Conservation (phyloP, 768 basidiomycete species). For the Xerocomus brunneocitrinus region DNA sequence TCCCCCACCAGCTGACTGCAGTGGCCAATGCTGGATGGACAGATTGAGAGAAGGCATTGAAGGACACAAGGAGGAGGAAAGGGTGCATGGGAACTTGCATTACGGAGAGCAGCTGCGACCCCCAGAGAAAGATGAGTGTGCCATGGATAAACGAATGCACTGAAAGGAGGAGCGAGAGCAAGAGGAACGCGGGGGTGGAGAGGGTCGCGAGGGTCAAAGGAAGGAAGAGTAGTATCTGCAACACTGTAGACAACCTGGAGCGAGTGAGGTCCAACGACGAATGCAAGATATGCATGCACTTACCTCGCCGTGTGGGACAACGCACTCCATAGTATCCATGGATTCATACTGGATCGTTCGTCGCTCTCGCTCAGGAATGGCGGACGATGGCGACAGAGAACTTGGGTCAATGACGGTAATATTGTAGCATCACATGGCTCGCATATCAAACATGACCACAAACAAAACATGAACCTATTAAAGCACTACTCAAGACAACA, state of each 20-base stretch:
- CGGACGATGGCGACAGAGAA: neutral
- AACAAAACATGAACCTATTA: neutral
- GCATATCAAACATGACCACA: neutral
- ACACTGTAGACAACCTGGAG: slow-evolving; percentile 63
- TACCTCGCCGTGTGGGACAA: slow-evolving; percentile 62
- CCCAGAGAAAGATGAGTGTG: slow-evolving; percentile 67
- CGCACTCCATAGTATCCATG: slow-evolving; percentile 65
- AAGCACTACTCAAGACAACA: neutral
- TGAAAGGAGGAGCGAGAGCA: slow-evolving; percentile 74
- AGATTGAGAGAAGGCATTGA: slow-evolving; percentile 74
- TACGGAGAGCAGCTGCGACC: slow-evolving; percentile 65
- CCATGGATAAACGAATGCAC: slow-evolving; percentile 79
- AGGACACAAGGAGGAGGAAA: slow-evolving; percentile 79
- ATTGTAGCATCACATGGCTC: neutral
- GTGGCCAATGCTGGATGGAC: slow-evolving; percentile 53
- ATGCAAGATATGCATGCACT: slow-evolving; percentile 5
- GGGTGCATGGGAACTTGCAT: slow-evolving; percentile 85
- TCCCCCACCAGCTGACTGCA: slow-evolving; percentile 69
- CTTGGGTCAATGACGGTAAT: too few relatives aligned
- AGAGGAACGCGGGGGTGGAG: slow-evolving; percentile 72
- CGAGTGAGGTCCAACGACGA: slow-evolving; percentile 1
- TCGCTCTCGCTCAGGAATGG: neutral
- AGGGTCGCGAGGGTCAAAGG: slow-evolving; percentile 82
- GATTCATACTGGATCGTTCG: slow-evolving; percentile 34
- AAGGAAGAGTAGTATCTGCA: slow-evolving; percentile 80